These are phyloP conservation scores for Dioscorea dumetorum DNA, from an alignment of 106 monocot species.

Conservation along the genomic window DNA sequence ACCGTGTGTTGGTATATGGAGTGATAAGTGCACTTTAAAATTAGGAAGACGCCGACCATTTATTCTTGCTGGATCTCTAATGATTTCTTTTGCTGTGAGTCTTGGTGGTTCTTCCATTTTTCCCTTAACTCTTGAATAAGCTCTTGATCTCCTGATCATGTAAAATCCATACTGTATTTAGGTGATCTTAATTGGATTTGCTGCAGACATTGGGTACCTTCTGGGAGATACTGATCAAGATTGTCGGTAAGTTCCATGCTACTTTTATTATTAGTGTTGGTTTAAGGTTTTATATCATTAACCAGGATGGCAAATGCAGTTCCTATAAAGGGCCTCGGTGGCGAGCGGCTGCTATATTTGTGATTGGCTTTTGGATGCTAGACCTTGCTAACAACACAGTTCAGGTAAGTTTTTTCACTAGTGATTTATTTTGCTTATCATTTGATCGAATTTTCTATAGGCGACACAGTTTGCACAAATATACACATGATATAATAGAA, in stretches of 20 bases:
- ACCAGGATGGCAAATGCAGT: conserved; percentile 22
- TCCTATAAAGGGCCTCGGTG: conserved; percentile 75
- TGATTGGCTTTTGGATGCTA: conserved; percentile 96
- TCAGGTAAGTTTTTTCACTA: conserved; percentile 41
- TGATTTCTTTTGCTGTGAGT: conserved; percentile 94
- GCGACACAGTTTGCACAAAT: no score
- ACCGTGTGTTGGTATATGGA: conserved; percentile 99
- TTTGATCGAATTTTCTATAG: not conserved
- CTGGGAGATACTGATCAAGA: conserved; percentile 83
- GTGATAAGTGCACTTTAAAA: conserved; percentile 89
- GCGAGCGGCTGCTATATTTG: conserved; percentile 78
- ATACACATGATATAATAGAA: not conserved
- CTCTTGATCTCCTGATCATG: conserved; percentile 10
- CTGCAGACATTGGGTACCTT: conserved; percentile 84
- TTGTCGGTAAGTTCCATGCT: conserved; percentile 59
- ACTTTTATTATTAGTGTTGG: not conserved
- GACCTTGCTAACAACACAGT: conserved; percentile 99
- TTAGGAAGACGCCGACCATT: conserved; percentile 94
- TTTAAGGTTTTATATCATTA: not conserved
- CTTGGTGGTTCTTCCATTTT: not conserved
- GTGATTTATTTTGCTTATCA: no score
- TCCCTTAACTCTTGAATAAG: not conserved
- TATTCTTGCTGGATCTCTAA: conserved; percentile 77
- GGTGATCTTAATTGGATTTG: conserved; percentile 92
- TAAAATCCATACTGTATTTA: conserved; percentile 20